Conservation (phyloP, 1,284 basidiomycete species). For the Irpex rosettiformis region DNA sequence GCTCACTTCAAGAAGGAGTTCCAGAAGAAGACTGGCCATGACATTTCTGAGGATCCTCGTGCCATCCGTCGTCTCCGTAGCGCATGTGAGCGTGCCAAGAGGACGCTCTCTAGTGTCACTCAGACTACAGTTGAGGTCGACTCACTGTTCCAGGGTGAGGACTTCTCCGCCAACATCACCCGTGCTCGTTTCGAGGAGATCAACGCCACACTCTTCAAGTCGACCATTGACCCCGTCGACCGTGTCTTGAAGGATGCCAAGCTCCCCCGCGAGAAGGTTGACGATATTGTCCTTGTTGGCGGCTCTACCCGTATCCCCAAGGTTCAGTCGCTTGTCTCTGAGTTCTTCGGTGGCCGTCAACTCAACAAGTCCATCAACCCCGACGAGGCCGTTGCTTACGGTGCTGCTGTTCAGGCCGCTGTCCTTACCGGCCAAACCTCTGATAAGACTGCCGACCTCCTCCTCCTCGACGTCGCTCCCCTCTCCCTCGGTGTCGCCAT, state of each 20-base stretch:
- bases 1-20: slow-evolving; percentile 99
- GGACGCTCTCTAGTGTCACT: slow-evolving; percentile 95
- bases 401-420: slow-evolving; percentile 96
- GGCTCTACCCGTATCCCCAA: slow-evolving; percentile 99
- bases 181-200: slow-evolving; percentile 99
- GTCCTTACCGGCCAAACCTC: slow-evolving; percentile 95
- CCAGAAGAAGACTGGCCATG: slow-evolving; percentile 96
- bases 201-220: slow-evolving; percentile 92
- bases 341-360: slow-evolving; percentile 96
- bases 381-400: slow-evolving; percentile 93
- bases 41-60: slow-evolving; percentile 95
- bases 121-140: slow-evolving; percentile 99
- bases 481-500: slow-evolving; percentile 97
- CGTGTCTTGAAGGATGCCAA: slow-evolving; percentile 99
- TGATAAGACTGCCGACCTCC: slow-evolving; percentile 92
- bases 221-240: slow-evolving; percentile 96
- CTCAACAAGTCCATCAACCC: slow-evolving; percentile 99
- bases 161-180: slow-evolving; percentile 95
- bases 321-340: slow-evolving; percentile 96
- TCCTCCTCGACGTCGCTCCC: slow-evolving; percentile 94
- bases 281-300: slow-evolving; percentile 99
- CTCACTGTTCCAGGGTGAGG: slow-evolving; percentile 94
- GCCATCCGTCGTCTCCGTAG: slow-evolving; percentile 93
- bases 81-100: slow-evolving; percentile 99
- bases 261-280: slow-evolving; percentile 95